Percentiles rank a stretch among this genome's conserved stretches.
Conservation (phyloP, 257 asterid species). For the Plantago ovata region DNA sequence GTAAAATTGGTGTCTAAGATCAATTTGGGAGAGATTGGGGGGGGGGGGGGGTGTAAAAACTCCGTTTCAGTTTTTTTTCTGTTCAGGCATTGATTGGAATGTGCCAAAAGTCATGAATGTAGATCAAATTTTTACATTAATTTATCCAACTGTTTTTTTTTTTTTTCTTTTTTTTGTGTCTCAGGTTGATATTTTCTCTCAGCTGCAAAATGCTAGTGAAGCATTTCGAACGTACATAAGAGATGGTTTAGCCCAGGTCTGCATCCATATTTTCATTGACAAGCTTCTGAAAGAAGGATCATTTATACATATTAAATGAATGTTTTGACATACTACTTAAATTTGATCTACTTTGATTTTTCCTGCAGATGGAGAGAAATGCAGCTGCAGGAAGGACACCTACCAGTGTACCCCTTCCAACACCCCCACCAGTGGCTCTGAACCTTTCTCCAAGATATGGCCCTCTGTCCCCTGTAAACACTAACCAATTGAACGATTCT, state of each 20-base stretch:
- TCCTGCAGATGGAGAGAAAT: constrained; percentile 92
- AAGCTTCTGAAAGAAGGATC: not conserved
- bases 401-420: constrained; percentile 90
- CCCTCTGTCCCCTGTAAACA: constrained; percentile 69
- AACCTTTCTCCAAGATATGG: constrained; percentile 77
- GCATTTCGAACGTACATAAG: constrained; percentile 94
- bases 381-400: constrained; percentile 99
- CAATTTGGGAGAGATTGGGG: no score
- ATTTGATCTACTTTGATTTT: constrained; percentile 15
- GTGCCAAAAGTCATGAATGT: not conserved
- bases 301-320: not conserved
- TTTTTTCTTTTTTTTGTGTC: constrained; percentile 20
- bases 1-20: constrained; percentile 26
- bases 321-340: not conserved
- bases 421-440: constrained; percentile 84
- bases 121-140: not conserved
- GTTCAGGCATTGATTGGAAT: not conserved
- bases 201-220: constrained; percentile 97
- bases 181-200: constrained; percentile 95
- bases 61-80: constrained; percentile 6
- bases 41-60: not conserved
- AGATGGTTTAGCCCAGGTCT: constrained; percentile 96
- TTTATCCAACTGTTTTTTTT: no score
- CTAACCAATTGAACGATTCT: constrained; percentile 53
- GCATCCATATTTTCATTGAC: constrained; percentile 13